Evolutionary conservation across 129 eudicot genomes (phyloP).

Genomic region (Helianthus tuberosus): DNA sequence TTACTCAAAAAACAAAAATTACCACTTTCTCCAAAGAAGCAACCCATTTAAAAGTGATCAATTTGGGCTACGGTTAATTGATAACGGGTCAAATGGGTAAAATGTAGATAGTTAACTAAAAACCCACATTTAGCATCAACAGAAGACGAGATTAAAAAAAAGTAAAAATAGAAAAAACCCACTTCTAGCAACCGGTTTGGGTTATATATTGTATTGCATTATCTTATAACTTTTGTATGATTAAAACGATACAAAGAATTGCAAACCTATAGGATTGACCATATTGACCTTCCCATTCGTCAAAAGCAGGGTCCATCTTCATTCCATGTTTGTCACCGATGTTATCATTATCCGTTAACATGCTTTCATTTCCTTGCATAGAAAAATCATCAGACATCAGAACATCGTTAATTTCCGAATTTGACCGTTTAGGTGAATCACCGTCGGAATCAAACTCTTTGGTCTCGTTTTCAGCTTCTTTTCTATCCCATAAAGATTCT

Average conservation of each 20-base stretch:
- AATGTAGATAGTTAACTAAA: background rate
- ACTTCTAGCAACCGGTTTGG: background rate
- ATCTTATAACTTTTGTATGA: background rate
- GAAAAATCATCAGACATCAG: constrained; percentile 37
- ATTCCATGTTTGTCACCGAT: constrained; percentile 32
- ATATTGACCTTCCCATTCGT: constrained; percentile 44
- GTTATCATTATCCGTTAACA: constrained; percentile 27
- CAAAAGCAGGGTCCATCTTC: constrained; percentile 45
- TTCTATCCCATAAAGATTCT: constrained; percentile 47
- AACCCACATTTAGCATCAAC: constrained; percentile 22
- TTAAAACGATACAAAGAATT: background rate
- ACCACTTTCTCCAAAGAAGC: background rate
- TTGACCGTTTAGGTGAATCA: constrained; percentile 36
- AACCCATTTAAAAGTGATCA: background rate
- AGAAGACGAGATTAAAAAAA: background rate
- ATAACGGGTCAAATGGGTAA: background rate
- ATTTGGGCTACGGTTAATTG: background rate
- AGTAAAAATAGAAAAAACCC: background rate
- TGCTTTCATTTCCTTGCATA: constrained; percentile 33
- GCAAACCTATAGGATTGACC: constrained; percentile 57
- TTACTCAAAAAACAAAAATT: too few relatives aligned
- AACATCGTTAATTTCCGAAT: constrained; percentile 27
- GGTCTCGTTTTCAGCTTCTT: constrained; percentile 41
- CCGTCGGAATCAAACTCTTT: constrained; percentile 35
- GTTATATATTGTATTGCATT: background rate